A percentile compares a stretch with the other conserved stretches of the same genome.
Evolutionary conservation across 495 filamentous ascomycete species (phyloP).

Genomic region (Penicillium silybi): DNA sequence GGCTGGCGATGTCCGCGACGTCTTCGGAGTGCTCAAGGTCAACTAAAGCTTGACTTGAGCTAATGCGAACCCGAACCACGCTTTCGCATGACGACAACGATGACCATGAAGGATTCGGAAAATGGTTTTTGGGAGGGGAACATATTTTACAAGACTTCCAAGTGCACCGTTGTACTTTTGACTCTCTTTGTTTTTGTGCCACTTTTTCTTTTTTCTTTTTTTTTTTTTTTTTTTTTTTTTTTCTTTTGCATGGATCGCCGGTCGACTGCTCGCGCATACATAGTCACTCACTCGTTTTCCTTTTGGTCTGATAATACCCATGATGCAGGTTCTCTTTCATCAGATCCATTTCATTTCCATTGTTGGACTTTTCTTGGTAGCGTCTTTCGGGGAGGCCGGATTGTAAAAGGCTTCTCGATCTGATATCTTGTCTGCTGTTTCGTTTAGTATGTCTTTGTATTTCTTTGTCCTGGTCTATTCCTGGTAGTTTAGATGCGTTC

Average conservation of each 20-base stretch:
- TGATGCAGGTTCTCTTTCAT: constrained; percentile 16
- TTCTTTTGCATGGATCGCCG: constrained; percentile 26
- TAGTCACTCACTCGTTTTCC: constrained; percentile 17
- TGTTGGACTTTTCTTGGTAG: background rate
- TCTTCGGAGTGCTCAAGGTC: constrained; percentile 47
- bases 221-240: constrained; percentile 6
- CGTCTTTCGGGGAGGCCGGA: background rate
- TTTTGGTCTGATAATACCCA: constrained; percentile 25
- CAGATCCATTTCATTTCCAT: background rate
- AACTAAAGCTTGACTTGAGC: constrained; percentile 13
- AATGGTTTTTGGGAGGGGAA: constrained; percentile 1
- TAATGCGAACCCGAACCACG: background rate
- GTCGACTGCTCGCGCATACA: constrained; percentile 27
- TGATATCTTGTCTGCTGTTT: background rate
- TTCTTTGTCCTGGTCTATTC: background rate
- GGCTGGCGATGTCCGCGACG: constrained; percentile 40
- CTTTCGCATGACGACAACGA: constrained; percentile 13
- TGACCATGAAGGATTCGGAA: constrained; percentile 9
- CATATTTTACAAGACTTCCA: background rate
- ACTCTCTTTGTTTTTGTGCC: constrained; percentile 1
- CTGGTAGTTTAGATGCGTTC: background rate
- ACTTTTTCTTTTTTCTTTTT: constrained; percentile 12
- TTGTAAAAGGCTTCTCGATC: background rate
- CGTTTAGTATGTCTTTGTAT: background rate
- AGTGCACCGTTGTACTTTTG: constrained; percentile 2